These are phyloP conservation scores for Amoebophrya sp. DNA, from an alignment of 169 alveolate species.

Conservation along the genomic window DNA sequence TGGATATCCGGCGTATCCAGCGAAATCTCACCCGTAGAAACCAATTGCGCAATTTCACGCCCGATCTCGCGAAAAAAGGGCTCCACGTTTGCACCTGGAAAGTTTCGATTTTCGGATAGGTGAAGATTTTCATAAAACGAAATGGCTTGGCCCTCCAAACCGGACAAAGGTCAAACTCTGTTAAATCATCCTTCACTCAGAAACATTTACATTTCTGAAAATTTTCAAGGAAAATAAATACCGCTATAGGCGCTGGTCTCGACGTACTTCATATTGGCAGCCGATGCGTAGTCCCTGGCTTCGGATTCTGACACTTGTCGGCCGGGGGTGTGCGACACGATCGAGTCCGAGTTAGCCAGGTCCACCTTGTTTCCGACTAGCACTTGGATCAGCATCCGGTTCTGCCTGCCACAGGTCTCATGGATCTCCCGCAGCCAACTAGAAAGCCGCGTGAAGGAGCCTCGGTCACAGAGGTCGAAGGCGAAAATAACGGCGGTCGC, in stretches of 20 bases:
- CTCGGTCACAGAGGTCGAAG: slow-evolving; percentile 1
- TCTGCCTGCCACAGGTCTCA: not conserved
- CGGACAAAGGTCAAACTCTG: too few relatives aligned
- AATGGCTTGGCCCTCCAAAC: too few relatives aligned
- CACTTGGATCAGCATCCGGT: not conserved
- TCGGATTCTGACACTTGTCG: not conserved
- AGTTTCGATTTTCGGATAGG: too few relatives aligned
- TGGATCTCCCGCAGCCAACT: not conserved
- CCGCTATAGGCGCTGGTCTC: not conserved
- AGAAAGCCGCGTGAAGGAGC: not conserved
- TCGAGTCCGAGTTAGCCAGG: not conserved
- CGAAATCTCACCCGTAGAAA: not conserved
- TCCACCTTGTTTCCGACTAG: not conserved
- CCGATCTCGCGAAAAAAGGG: not conserved
- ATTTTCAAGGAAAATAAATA: too few relatives aligned
- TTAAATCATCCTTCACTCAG: too few relatives aligned
- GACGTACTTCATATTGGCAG: not conserved
- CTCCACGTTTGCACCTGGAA: too few relatives aligned
- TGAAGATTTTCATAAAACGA: too few relatives aligned
- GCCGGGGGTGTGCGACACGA: not conserved
- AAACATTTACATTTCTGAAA: too few relatives aligned
- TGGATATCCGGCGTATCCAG: not conserved
- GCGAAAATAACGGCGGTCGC: not conserved
- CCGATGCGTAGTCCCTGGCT: not conserved
- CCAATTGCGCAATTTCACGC: not conserved